phyloP scores from a whole-genome alignment of 106 monocot genomes.

The Apostasia ramifera region DNA sequence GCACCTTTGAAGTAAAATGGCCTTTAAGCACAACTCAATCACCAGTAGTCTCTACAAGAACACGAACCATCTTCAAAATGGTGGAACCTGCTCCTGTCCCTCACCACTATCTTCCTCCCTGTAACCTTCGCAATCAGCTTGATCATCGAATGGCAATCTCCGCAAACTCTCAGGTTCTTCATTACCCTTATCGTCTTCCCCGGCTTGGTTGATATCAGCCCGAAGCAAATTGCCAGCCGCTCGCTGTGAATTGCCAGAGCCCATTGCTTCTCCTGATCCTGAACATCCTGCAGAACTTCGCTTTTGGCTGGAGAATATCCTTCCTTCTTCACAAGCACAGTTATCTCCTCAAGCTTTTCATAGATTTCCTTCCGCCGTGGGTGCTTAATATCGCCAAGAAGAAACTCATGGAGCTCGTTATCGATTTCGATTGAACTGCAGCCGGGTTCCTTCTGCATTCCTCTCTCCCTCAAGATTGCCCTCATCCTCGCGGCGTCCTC shows the following conservation, averaged over 20 bases:
- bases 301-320: constrained; percentile 32
- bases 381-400: constrained; percentile 55
- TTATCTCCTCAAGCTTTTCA: constrained; percentile 33
- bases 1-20: too few relatives aligned
- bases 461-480: constrained; percentile 24
- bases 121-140: constrained; percentile 45
- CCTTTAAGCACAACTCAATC: background rate
- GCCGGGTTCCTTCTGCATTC: constrained; percentile 52
- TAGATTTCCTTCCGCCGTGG: constrained; percentile 37
- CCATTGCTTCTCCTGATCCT: constrained; percentile 35
- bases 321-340: constrained; percentile 15
- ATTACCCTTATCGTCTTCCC: constrained; percentile 31
- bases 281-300: constrained; percentile 38
- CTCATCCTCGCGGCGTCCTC: constrained; percentile 25
- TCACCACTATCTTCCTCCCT: constrained; percentile 38
- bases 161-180: constrained; percentile 27
- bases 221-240: constrained; percentile 43
- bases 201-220: constrained; percentile 37
- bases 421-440: constrained; percentile 46
- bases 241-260: constrained; percentile 58
- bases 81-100: constrained; percentile 45
- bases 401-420: constrained; percentile 49
- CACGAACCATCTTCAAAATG: constrained; percentile 21
- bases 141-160: constrained; percentile 35
- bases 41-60: constrained; percentile 7